Percentiles rank a stretch among this genome's conserved stretches.
Evolutionary conservation across 2,329 filamentous ascomycete species (phyloP).

Genomic region (Zarea fungicola): DNA sequence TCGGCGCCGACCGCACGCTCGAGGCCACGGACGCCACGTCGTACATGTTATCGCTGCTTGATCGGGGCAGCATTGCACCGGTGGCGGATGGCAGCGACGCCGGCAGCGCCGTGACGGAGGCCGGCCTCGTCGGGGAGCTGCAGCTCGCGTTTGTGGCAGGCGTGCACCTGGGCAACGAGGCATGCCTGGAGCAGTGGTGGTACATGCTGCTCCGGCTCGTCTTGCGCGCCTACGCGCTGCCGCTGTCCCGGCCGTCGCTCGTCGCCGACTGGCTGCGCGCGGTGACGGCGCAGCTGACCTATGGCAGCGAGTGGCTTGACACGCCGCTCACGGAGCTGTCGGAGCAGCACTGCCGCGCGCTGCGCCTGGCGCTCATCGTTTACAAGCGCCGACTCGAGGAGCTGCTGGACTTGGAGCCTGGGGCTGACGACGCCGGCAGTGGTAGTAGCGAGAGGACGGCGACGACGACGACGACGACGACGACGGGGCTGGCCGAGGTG

Average conservation of each 20-base stretch:
- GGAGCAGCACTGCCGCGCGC: slow-evolving; percentile 24
- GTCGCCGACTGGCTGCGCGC: slow-evolving; percentile 42
- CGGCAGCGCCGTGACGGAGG: slow-evolving; percentile 23
- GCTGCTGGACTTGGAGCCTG: slow-evolving; percentile 26
- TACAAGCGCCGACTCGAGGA: slow-evolving; percentile 52
- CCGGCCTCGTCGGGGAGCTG: slow-evolving; percentile 52
- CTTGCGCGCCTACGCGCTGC: slow-evolving; percentile 45
- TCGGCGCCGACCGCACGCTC: slow-evolving; percentile 35
- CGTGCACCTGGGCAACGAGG: slow-evolving; percentile 51
- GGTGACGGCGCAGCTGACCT: slow-evolving; percentile 50
- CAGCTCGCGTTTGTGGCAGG: slow-evolving; percentile 57
- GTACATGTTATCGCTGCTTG: slow-evolving; percentile 39
- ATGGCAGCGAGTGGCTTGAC: slow-evolving; percentile 44
- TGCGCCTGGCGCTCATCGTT: slow-evolving; percentile 45
- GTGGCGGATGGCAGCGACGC: too few relatives aligned
- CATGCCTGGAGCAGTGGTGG: slow-evolving; percentile 60
- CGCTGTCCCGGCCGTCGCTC: slow-evolving; percentile 36
- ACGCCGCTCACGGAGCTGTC: slow-evolving; percentile 37
- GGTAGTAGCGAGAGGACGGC: too few relatives aligned
- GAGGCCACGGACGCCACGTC: slow-evolving; percentile 44
- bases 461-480: slow-evolving; percentile 34
- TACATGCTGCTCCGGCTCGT: slow-evolving; percentile 47
- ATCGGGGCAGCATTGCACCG: too few relatives aligned
- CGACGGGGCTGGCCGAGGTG: slow-evolving; percentile 32
- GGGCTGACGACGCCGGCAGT: too few relatives aligned